phyloP scores from a whole-genome alignment of 202 grass and related monocot genomes.

The Saccharum hybrid region DNA sequence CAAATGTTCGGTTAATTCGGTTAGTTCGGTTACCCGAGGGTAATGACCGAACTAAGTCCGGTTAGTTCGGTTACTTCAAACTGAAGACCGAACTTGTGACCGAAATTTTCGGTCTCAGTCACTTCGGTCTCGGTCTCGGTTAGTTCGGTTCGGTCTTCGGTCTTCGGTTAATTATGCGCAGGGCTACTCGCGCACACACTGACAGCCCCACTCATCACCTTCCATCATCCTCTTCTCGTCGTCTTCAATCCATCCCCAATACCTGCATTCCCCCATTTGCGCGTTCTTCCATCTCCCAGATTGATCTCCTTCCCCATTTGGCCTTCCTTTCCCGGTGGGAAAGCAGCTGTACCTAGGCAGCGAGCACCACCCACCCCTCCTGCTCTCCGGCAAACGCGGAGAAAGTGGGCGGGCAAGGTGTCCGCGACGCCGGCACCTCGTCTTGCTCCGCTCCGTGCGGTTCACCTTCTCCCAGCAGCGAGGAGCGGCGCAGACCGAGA shows the following conservation, averaged over 20 bases:
- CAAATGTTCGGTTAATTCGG: too few species aligned
- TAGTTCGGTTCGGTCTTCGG: too few species aligned
- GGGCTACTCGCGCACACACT: not conserved
- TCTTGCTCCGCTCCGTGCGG: conserved; percentile 19
- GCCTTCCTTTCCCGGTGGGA: not conserved
- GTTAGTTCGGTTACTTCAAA: too few species aligned
- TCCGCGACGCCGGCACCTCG: not conserved
- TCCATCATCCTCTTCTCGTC: not conserved
- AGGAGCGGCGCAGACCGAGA: conserved; percentile 31
- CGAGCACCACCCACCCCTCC: not conserved
- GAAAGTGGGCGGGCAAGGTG: not conserved
- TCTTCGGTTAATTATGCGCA: too few species aligned
- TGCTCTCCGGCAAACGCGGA: conserved; percentile 28
- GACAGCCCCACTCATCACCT: not conserved
- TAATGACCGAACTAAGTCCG: too few species aligned
- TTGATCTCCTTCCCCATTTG: conserved; percentile 6
- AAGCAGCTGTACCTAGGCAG: not conserved
- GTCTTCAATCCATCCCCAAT: conserved; percentile 11
- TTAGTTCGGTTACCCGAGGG: too few species aligned
- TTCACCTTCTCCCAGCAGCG: not conserved
- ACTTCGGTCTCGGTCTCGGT: too few species aligned
- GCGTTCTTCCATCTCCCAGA: not conserved
- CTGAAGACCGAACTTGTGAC: too few species aligned
- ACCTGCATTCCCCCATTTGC: not conserved
- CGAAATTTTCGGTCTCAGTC: too few species aligned